Conservation (phyloP, 345 rosid genomes). For the Eutrema heterophyllum region DNA sequence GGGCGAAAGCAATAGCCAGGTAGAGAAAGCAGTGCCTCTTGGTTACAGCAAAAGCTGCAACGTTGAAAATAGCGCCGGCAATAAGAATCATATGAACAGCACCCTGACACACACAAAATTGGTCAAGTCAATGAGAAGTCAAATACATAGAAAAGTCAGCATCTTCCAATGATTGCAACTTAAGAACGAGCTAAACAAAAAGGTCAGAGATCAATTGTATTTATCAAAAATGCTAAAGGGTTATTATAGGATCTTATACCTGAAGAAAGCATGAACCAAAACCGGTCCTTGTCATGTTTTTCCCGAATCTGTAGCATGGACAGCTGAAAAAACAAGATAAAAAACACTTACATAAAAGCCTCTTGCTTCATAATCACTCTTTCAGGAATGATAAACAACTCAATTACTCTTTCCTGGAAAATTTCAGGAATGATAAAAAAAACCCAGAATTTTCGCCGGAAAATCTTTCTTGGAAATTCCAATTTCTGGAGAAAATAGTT, state of each 20-base stretch:
- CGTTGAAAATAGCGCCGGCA: constrained; percentile 32
- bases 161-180: constrained; percentile 1
- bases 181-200: neutral
- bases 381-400: constrained; percentile 12
- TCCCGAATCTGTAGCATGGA: constrained; percentile 90
- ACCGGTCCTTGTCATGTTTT: constrained; percentile 82
- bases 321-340: constrained; percentile 53
- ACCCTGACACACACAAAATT: constrained; percentile 46
- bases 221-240: neutral
- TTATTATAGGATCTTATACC: constrained; percentile 31
- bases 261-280: constrained; percentile 80
- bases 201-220: neutral
- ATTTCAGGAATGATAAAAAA: constrained; percentile 3
- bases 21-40: constrained; percentile 62
- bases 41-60: constrained; percentile 55
- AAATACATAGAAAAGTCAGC: neutral
- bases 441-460: neutral
- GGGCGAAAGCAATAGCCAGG: constrained; percentile 47
- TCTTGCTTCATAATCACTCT: constrained; percentile 6
- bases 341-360: neutral
- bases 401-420: neutral
- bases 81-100: constrained; percentile 53
- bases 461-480: neutral
- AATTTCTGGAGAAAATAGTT: neutral
- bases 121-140: neutral